Evolutionary conservation across 164 flowering plant genomes (phyloP).

Genomic region (Macadamia tetraphylla): DNA sequence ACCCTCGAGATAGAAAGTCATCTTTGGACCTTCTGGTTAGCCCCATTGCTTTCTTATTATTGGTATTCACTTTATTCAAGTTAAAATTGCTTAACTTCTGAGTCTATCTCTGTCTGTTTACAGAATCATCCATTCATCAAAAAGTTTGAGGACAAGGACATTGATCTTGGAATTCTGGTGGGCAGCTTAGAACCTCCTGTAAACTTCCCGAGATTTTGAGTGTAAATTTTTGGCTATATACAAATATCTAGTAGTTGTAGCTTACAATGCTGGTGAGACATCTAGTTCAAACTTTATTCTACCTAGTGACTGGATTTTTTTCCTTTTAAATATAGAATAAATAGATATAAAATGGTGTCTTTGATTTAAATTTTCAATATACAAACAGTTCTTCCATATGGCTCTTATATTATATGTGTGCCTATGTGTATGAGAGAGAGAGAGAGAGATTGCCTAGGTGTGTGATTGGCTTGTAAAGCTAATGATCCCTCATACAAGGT

Average conservation of each 20-base stretch:
- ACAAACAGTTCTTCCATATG: no score
- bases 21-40: slow-evolving; percentile 87
- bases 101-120: slow-evolving; percentile 10
- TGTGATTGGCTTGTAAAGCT: no score
- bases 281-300: background rate
- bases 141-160: slow-evolving; percentile 88
- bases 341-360: no score
- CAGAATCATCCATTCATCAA: slow-evolving; percentile 91
- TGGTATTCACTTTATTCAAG: background rate
- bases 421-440: no score
- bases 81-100: background rate
- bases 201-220: slow-evolving; percentile 42
- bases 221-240: slow-evolving; percentile 8
- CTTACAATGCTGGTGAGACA: background rate
- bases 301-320: background rate
- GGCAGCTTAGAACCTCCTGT: slow-evolving; percentile 78
- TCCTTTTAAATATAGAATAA: no score
- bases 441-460: no score
- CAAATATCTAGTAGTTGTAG: background rate
- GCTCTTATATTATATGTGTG: no score
- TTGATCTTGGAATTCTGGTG: slow-evolving; percentile 70
- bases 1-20: slow-evolving; percentile 70
- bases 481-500: no score
- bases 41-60: background rate
- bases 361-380: no score